These are phyloP conservation scores for Striga asiatica DNA, from an alignment of 257 asterid species.

Conservation along the genomic window DNA sequence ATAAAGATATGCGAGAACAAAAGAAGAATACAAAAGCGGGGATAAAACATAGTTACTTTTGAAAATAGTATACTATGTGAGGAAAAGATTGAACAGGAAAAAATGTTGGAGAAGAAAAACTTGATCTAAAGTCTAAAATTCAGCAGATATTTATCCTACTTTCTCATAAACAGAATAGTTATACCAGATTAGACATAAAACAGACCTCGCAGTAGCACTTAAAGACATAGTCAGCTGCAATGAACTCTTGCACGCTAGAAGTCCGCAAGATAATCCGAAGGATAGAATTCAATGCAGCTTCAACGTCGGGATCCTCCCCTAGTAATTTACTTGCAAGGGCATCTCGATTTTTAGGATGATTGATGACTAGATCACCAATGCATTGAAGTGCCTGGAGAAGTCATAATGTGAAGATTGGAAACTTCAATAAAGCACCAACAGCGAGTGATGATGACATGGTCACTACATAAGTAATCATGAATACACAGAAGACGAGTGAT, in stretches of 20 bases:
- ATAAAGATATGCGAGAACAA: conserved; percentile 4
- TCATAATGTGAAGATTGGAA: conserved; percentile 5
- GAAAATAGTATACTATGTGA: neutral
- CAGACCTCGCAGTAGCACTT: conserved; percentile 92
- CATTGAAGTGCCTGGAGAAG: conserved; percentile 70
- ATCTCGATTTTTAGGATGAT: conserved; percentile 70
- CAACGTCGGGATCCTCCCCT: conserved; percentile 72
- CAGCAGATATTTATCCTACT: no score
- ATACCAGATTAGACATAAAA: conserved; percentile 16
- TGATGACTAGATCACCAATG: conserved; percentile 62
- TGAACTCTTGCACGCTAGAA: conserved; percentile 74
- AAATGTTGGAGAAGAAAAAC: neutral
- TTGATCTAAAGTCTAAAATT: neutral
- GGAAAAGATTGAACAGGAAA: neutral
- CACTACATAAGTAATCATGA: neutral
- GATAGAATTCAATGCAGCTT: conserved; percentile 76
- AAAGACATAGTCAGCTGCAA: conserved; percentile 78
- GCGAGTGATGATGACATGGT: neutral
- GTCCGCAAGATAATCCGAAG: conserved; percentile 70
- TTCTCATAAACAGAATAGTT: no score
- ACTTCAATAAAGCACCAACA: neutral
- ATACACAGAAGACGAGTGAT: neutral
- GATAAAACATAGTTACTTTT: neutral
- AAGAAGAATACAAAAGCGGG: neutral
- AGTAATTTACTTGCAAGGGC: conserved; percentile 68